Percentiles rank a stretch among this genome's conserved stretches.
These are phyloP conservation scores for Plasmodium billcollinsi DNA, from an alignment of 169 alveolate species.

Conservation along the genomic window DNA sequence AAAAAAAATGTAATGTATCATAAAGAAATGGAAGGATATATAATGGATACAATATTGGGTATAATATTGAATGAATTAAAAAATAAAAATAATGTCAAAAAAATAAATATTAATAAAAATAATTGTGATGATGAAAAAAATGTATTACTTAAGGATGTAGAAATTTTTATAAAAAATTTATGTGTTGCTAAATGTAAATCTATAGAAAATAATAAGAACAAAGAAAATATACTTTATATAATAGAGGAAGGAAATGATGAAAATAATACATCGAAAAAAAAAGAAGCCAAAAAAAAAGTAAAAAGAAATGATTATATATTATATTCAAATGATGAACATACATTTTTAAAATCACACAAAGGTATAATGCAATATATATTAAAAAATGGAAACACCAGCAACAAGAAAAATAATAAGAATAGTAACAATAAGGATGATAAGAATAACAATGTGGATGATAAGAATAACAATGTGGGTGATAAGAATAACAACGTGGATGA, in stretches of 20 bases:
- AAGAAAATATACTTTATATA: slow-evolving; percentile 18
- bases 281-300: neutral
- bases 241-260: slow-evolving; percentile 22
- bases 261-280: neutral
- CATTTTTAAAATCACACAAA: slow-evolving; percentile 41
- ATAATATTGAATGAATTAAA: slow-evolving; percentile 19
- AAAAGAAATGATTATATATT: slow-evolving; percentile 42
- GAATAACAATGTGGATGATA: neutral
- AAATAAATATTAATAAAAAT: slow-evolving; percentile 8
- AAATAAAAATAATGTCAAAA: slow-evolving; percentile 11
- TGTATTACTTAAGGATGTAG: slow-evolving; percentile 52
- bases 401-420: neutral
- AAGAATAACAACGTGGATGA: too few relatives aligned
- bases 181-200: slow-evolving; percentile 64
- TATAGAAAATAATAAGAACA: slow-evolving; percentile 11
- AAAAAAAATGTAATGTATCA: slow-evolving; percentile 8
- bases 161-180: slow-evolving; percentile 55
- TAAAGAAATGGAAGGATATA: slow-evolving; percentile 21
- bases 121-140: slow-evolving; percentile 27
- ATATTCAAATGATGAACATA: slow-evolving; percentile 37
- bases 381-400: neutral
- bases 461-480: too few relatives aligned
- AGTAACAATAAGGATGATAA: neutral
- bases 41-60: slow-evolving; percentile 16
- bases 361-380: slow-evolving; percentile 58